Evolutionary conservation across 192 early-diverging fungal genomes (phyloP), one percentile per base, ranked within the genome.

Genomic region (Entrophospora sp.): DNA sequence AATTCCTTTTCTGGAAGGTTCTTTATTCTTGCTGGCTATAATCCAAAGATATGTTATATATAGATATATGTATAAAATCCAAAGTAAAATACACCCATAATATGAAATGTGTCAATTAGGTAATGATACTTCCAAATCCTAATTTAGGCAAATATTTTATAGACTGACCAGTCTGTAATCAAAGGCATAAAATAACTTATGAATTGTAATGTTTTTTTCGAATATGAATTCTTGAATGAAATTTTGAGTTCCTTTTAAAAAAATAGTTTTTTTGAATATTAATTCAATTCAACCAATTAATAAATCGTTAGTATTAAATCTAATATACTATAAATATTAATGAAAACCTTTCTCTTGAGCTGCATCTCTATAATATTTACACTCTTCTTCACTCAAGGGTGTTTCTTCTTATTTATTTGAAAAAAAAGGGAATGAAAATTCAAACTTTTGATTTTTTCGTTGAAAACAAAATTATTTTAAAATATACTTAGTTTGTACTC

Each of bases 161-260:
- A 40, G n/a, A 40, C 48, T 62, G 67, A 79, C 76, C 73, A 79
- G 42, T 36, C 65, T 49, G 66, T 64, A 66, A 10, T 70, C 74
- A 71, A 91, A 91, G 18, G 82, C 85, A 49, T 85, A 80, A 8
- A 91, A 74, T 24, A 91, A 65, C 24, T 83, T 73, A 2, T 76
- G 72, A 35, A 89, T 69, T 3, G 85, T 74, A 22, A 83, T 57
- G 0, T 65, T 43, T 40, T 73, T 69, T 14, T 80, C 69, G 40
- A 77, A 63, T 2, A 81, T 48, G 44, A 86, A 87, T 61, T 91
- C 81, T 45, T 86, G 72, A 71, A 91, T 67, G 66, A 88, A 91
- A 31, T 78, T 76, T 60, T 73, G 75, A 30, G 83, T 71, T 14
- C 76, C 83, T 79, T 32, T 18, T 27, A 37, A 31, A 72, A 20